These are phyloP conservation scores for Diaporthe ilicicola DNA, from an alignment of 2,329 filamentous ascomycete species.

Conservation along the genomic window DNA sequence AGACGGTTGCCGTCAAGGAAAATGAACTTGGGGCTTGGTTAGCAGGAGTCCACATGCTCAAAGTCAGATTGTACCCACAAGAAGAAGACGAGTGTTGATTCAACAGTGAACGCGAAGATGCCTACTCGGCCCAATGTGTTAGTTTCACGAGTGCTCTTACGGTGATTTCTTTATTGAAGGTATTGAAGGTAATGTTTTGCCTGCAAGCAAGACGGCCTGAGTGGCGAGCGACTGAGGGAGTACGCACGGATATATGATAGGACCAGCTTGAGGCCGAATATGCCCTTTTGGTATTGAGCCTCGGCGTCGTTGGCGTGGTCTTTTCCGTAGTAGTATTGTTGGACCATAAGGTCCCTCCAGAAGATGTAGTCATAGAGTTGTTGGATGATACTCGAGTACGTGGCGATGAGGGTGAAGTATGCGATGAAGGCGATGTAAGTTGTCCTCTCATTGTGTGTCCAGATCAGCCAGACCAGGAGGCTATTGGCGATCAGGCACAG, in stretches of 20 bases:
- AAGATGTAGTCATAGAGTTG: slow-evolving; percentile 30
- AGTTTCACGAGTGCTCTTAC: background rate
- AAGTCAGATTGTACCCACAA: slow-evolving; percentile 5
- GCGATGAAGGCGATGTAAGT: slow-evolving; percentile 32
- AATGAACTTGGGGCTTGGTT: slow-evolving; percentile 5
- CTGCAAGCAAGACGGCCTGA: background rate
- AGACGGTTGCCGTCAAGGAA: slow-evolving; percentile 29
- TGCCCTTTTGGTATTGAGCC: slow-evolving; percentile 29
- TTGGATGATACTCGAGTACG: slow-evolving; percentile 24
- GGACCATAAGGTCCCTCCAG: slow-evolving; percentile 27
- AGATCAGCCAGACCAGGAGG: slow-evolving; percentile 29
- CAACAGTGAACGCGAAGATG: slow-evolving; percentile 22
- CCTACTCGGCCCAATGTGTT: background rate
- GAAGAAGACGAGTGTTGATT: slow-evolving; percentile 30
- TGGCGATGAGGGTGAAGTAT: slow-evolving; percentile 30
- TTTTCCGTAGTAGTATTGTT: slow-evolving; percentile 27
- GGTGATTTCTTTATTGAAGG: no score
- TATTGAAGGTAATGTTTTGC: no score
- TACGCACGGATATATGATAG: slow-evolving; percentile 28
- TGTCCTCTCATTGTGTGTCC: slow-evolving; percentile 28
- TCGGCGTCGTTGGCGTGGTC: slow-evolving; percentile 23
- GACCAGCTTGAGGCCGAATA: slow-evolving; percentile 28
- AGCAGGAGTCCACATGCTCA: background rate
- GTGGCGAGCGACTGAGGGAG: no score
- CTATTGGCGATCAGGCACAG: slow-evolving; percentile 26